Base-by-base conservation (phyloP, 2,329 filamentous ascomycete species). In the Periconia macrospinosa region DNA sequence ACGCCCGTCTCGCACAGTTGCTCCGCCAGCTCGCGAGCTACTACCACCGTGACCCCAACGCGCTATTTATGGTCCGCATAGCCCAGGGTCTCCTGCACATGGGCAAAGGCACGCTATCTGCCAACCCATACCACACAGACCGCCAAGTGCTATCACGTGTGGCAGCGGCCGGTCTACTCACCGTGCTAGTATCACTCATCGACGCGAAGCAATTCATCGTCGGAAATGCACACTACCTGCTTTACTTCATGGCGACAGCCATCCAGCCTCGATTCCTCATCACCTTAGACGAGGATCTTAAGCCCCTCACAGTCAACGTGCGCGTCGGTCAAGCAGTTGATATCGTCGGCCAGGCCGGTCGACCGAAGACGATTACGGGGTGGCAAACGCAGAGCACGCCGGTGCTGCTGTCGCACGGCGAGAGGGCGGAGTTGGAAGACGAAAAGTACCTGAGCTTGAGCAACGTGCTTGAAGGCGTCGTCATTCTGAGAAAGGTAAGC, bases 351-450 rank as follows among this genome's bases (percentile, higher is more conserved):
- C 94, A 97, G 76, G 94, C 95, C 13, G 94, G 94, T 72, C 86
- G 93, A 58, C 94, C 94, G 63, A 97, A 99, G 87, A 99, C 94
- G 2, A 99, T 99, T 68, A 99, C 94, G 10, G 94, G 94, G 49
- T 99, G 94, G 94, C 94, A 99, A 78, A 99, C 94, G 61, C 94
- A 99, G 81, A 97, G 91, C 79, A 99, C 94, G n/a, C 94, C 94
- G 0, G 94, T 99, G 45, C 81, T 99, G 54, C 80, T 99, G 66
- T 88, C 91, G n/a, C 89, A 96, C 70, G 94, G 95, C 30, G 94
- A 99, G 81, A 84, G 95, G 67, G 94, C 94, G 10, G 94, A 99
- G 80, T 80, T 99, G 47, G 94, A 99, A 76, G 94, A 99, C 68
- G 94, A 99, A 78, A 88, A 99, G 78, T 99, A 97, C 74, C 88